These are phyloP conservation scores for Solanum hybrid DNA, from an alignment of 305 asterid species.

Conservation along the genomic window DNA sequence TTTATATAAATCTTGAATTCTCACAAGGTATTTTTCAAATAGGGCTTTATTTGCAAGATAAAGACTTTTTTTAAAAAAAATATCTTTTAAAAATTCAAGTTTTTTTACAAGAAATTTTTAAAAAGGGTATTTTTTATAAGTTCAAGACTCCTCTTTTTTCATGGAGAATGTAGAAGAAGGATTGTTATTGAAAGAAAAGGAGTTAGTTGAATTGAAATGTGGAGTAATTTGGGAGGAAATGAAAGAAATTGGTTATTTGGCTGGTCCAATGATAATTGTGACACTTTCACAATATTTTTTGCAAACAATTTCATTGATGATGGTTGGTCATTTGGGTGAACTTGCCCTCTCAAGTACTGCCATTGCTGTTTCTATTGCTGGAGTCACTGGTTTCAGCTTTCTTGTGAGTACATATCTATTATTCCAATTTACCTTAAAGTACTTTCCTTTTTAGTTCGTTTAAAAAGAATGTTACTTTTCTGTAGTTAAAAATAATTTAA, in stretches of 20 bases:
- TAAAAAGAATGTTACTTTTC: not conserved
- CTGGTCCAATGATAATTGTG: constrained; percentile 53
- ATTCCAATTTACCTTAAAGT: too few relatives aligned
- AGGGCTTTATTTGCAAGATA: not conserved
- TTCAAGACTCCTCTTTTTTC: not conserved
- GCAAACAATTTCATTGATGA: constrained; percentile 38
- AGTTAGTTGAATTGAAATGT: constrained; percentile 13
- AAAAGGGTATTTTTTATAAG: not conserved
- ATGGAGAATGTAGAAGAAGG: constrained; percentile 25
- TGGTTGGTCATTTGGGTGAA: constrained; percentile 60
- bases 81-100: not conserved
- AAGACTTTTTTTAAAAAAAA: not conserved
- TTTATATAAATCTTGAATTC: not conserved
- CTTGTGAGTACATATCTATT: constrained; percentile 19
- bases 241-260: constrained; percentile 45
- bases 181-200: constrained; percentile 18
- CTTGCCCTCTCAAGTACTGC: constrained; percentile 51
- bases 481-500: not conserved
- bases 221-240: constrained; percentile 26
- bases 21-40: not conserved
- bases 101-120: not conserved
- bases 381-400: constrained; percentile 50
- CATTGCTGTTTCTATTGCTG: constrained; percentile 43
- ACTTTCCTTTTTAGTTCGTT: not conserved
- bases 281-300: constrained; percentile 37